Evolutionary conservation across 1,284 basidiomycete species (phyloP).

Genomic region (Phenoliferia sp.): DNA sequence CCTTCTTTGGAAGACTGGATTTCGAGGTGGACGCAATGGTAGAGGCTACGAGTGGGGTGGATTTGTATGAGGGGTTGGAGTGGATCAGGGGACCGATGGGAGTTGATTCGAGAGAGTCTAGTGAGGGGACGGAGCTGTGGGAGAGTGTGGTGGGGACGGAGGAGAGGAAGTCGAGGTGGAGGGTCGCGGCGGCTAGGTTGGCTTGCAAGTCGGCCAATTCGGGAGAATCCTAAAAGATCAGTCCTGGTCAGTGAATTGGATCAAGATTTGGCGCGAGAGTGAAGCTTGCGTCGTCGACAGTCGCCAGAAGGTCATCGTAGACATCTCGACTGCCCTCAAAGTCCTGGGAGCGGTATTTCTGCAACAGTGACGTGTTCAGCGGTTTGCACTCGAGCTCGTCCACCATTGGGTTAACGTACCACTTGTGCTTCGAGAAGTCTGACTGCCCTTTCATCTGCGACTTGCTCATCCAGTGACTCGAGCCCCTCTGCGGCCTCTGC

Average conservation of each 20-base stretch:
- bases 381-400: not conserved
- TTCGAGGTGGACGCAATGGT: not conserved
- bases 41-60: slow-evolving; percentile 10
- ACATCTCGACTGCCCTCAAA: slow-evolving; percentile 23
- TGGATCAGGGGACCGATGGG: slow-evolving; percentile 24
- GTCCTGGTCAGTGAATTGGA: not conserved
- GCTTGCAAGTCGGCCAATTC: slow-evolving; percentile 33
- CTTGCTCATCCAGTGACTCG: slow-evolving; percentile 2
- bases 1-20: not conserved
- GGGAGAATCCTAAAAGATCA: slow-evolving; percentile 38
- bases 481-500: slow-evolving; percentile 18
- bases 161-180: slow-evolving; percentile 30
- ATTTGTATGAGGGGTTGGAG: slow-evolving; percentile 18
- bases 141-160: slow-evolving; percentile 24
- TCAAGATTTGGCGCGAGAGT: not conserved
- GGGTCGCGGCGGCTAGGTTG: slow-evolving; percentile 24
- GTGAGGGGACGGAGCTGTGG: slow-evolving; percentile 9
- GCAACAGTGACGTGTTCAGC: not conserved
- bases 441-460: slow-evolving; percentile 11
- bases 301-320: slow-evolving; percentile 32
- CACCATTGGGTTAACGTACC: slow-evolving; percentile 17
- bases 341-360: slow-evolving; percentile 35
- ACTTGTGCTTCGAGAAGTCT: slow-evolving; percentile 33
- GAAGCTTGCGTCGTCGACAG: slow-evolving; percentile 31
- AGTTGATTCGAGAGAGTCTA: slow-evolving; percentile 28